A percentile compares a stretch with the other conserved stretches of the same genome.
Evolutionary conservation across 2,329 filamentous ascomycete genomes (phyloP).

Genomic region (Aspergillus viridinutans): DNA sequence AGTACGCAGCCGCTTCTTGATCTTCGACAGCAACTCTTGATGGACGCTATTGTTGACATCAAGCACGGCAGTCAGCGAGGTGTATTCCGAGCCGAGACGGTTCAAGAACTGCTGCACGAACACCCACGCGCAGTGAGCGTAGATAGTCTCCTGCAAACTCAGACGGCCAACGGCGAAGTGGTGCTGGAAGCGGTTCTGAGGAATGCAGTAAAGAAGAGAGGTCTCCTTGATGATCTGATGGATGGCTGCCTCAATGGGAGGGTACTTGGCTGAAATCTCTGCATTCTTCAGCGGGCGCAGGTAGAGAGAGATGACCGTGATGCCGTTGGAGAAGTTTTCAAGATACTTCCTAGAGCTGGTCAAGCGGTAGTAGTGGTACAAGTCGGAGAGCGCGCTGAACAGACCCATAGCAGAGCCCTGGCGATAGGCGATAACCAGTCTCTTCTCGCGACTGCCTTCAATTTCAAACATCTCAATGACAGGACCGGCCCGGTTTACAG

Average conservation of each 20-base stretch:
- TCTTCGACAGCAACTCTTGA: slow-evolving; percentile 81
- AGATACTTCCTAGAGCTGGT: slow-evolving; percentile 97
- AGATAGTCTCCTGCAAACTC: slow-evolving; percentile 93
- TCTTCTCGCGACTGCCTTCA: slow-evolving; percentile 84
- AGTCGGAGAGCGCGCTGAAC: slow-evolving; percentile 90
- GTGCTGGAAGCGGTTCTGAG: slow-evolving; percentile 90
- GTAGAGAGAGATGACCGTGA: slow-evolving; percentile 95
- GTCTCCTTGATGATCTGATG: slow-evolving; percentile 99
- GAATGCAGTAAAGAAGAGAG: slow-evolving; percentile 93
- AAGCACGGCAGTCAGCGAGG: slow-evolving; percentile 74
- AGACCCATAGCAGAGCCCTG: slow-evolving; percentile 86
- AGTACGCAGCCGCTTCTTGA: slow-evolving; percentile 90
- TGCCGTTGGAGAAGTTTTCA: slow-evolving; percentile 97
- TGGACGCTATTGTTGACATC: slow-evolving; percentile 78
- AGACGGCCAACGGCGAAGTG: slow-evolving; percentile 82
- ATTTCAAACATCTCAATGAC: slow-evolving; percentile 99
- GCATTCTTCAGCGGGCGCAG: slow-evolving; percentile 67
- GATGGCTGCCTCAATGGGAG: slow-evolving; percentile 88
- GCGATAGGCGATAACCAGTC: slow-evolving; percentile 90
- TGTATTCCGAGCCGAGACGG: slow-evolving; percentile 86
- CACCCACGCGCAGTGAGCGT: slow-evolving; percentile 95
- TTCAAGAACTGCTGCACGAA: slow-evolving; percentile 98
- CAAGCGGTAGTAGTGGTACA: slow-evolving; percentile 98
- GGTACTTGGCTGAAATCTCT: slow-evolving; percentile 54
- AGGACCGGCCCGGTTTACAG: slow-evolving; percentile 79